Evolutionary conservation across 2,329 filamentous ascomycete genomes (phyloP), one percentile per base, ranked within the genome.

Genomic region (Aciculosporium take): DNA sequence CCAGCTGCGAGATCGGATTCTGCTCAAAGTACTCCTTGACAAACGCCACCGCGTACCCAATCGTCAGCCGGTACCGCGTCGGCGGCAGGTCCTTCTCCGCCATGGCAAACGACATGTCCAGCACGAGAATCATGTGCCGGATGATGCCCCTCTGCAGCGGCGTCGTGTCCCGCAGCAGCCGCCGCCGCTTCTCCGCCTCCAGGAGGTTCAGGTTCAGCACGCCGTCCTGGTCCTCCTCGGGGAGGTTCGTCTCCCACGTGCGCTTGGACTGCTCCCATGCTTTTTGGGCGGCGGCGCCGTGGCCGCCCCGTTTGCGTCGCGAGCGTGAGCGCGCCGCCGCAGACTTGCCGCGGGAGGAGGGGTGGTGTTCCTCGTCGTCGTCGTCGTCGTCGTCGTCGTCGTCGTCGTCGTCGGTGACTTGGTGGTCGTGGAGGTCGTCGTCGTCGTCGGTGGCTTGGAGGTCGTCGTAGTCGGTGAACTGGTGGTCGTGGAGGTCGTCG

Each of bases 71-170:
- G 61, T 89, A 88, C 45, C 89, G 76, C 33, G 80, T 94, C 5
- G 91, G 91, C 21, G 91, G 76, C 50, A 96, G 71, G 57, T 98
- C 91, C 62, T 96, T 96, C 61, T 96, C 88, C 5, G 77, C 64
- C 91, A 98, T 98, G 39, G 89, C 85, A 48, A 84, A 81, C 18
- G 85, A 94, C 62, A 96, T 81, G 61, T 98, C 91, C 27, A 98
- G 66, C 30, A 96, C 80, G 18, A 98, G 70, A 43, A 96, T 79
- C 38, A 96, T 66, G 62, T 98, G 89, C n/a, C 91, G 81, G 61
- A 98, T 98, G 54, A 98, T 98, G 47, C 91, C 91, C 52, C 91
- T 77, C 63, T 98, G 91, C 41, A 98, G 69, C 10, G 91, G 91
- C 37, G 89, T 96, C 23, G 91, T 96, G 59, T 98, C 91, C 60